These are phyloP conservation scores for Apiospora saccharicola DNA, from an alignment of 2,329 filamentous ascomycete genomes.

Conservation along the genomic window DNA sequence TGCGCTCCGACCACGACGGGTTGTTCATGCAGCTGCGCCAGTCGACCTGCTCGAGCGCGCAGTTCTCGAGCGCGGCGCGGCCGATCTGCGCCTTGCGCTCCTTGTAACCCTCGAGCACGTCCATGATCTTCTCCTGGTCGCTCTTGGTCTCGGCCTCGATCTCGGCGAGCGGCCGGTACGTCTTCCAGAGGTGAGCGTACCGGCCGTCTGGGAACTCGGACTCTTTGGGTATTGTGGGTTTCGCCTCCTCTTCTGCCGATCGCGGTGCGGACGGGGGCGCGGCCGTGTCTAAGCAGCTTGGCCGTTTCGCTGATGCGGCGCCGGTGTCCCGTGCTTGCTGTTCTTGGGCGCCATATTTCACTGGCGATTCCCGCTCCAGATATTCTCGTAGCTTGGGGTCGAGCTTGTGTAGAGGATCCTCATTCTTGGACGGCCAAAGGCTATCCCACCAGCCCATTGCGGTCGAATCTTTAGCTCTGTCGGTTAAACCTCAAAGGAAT, in stretches of 20 bases:
- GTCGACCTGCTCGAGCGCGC: constrained; percentile 83
- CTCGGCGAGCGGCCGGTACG: constrained; percentile 76
- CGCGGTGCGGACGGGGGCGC: constrained; percentile 23
- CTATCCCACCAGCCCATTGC: constrained; percentile 66
- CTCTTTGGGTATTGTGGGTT: constrained; percentile 52
- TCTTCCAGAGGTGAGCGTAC: constrained; percentile 90
- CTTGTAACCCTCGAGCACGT: constrained; percentile 85
- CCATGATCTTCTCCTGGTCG: constrained; percentile 80
- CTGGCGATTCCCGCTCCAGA: constrained; percentile 81
- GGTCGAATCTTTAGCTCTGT: not conserved
- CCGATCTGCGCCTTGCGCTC: constrained; percentile 81
- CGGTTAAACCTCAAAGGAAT: not conserved
- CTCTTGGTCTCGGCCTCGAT: constrained; percentile 74
- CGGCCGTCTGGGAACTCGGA: constrained; percentile 67
- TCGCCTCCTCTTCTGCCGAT: constrained; percentile 26
- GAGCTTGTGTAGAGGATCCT: constrained; percentile 76
- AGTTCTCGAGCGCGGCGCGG: constrained; percentile 89
- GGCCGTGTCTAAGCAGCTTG: constrained; percentile 24
- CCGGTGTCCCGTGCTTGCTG: constrained; percentile 29
- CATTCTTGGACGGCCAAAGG: constrained; percentile 58
- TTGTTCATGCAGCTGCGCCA: constrained; percentile 83
- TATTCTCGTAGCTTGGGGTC: constrained; percentile 86
- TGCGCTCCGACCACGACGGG: constrained; percentile 70
- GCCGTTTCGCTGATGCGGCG: constrained; percentile 26
- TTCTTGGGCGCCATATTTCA: constrained; percentile 62